Conservation (phyloP, 352 stramenopile species). For the Thraustochytrium sp. region DNA sequence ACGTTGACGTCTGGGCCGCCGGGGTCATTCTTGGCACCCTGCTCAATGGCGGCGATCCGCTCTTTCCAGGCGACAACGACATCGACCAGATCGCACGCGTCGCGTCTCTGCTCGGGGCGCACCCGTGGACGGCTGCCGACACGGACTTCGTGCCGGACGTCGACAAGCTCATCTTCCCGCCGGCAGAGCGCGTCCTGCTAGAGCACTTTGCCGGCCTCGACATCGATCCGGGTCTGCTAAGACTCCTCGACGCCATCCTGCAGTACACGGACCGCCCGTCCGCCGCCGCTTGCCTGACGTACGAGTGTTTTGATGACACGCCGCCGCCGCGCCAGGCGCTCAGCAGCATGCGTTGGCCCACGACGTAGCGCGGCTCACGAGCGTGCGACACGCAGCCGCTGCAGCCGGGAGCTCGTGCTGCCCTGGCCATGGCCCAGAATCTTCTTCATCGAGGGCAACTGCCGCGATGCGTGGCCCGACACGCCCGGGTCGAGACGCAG, state of each 20-base stretch:
- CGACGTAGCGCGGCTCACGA: not conserved
- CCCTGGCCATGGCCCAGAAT: not conserved
- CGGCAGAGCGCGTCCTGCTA: not conserved
- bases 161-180: slow-evolving; percentile 4
- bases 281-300: not conserved
- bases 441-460: not conserved
- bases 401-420: not conserved
- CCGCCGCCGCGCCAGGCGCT: not conserved
- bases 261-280: not conserved
- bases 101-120: slow-evolving; percentile 61
- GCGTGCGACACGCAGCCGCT: not conserved
- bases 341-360: not conserved
- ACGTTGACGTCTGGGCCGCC: slow-evolving; percentile 67
- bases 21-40: slow-evolving; percentile 65
- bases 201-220: not conserved
- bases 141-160: slow-evolving; percentile 17
- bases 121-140: slow-evolving; percentile 44
- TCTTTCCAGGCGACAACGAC: slow-evolving; percentile 71
- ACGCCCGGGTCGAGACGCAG: not conserved
- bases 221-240: not conserved
- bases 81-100: slow-evolving; percentile 71
- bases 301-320: not conserved
- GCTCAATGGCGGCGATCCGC: slow-evolving; percentile 55
- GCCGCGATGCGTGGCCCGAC: not conserved
- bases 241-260: not conserved